Evolutionary conservation across 441 rosid genomes (phyloP).

Genomic region (Biscutella auriculata): DNA sequence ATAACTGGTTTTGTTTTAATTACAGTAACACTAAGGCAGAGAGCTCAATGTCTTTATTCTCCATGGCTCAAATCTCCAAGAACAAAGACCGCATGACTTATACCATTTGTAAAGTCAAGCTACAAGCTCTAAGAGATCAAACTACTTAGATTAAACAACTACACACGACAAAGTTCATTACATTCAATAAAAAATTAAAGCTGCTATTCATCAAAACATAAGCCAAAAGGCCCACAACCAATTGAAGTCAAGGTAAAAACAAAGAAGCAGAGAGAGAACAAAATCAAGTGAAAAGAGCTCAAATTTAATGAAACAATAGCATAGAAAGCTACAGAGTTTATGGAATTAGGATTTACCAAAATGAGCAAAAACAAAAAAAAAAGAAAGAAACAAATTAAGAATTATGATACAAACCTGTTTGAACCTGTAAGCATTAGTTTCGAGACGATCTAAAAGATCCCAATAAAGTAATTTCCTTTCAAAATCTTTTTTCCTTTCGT

Average conservation of each 20-base stretch:
- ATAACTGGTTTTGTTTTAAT: not conserved
- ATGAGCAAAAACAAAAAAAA: not conserved
- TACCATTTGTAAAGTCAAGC: conserved; percentile 12
- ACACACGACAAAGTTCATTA: not conserved
- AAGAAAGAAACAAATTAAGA: not conserved
- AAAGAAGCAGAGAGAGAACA: not conserved
- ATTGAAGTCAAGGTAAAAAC: conserved; percentile 4
- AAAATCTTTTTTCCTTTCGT: conserved; percentile 2
- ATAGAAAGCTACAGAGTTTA: conserved; percentile 11
- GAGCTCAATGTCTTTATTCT: not conserved
- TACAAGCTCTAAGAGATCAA: not conserved
- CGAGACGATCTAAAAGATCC: conserved; percentile 17
- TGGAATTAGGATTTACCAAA: conserved; percentile 7
- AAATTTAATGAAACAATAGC: not conserved
- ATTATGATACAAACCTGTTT: not conserved
- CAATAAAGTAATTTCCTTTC: conserved; percentile 10
- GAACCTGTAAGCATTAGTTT: conserved; percentile 14
- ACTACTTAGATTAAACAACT: not conserved
- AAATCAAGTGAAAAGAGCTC: conserved; percentile 9
- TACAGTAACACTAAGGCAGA: not conserved
- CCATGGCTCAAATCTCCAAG: not conserved
- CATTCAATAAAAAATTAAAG: not conserved
- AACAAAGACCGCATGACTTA: not conserved
- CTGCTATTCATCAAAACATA: conserved; percentile 4
- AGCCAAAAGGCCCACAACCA: not conserved